Evolutionary conservation across 164 flowering plant species (phyloP), one percentile per base, ranked within the genome.

Genomic region (Magnolia changhungtana): DNA sequence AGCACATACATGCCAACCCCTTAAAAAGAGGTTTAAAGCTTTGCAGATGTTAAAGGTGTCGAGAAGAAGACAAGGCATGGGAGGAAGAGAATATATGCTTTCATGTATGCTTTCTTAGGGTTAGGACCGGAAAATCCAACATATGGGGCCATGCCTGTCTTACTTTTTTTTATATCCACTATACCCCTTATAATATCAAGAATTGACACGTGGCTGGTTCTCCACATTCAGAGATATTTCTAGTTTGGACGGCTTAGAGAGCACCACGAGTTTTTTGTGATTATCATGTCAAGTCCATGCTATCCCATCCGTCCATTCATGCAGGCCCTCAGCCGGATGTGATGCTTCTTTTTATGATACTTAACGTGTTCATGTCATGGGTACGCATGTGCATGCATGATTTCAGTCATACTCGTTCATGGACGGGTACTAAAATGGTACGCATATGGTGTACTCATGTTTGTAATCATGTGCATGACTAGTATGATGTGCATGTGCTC

Each of bases 1-100:
- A 64, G 19, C 67, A 19, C 67, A 64, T 20, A 55, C 67, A 20
- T 20, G 67, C 9, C 67, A 18, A 64, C n/a, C 24, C 23, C 67
- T 64, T 21, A 64, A 64, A 64, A 64, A 64, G 67, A n/a, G 67
- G 67, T 64, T 64, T 64, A n/a, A 64, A 64, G 24, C 24, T 64
- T 64, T 64, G 9, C 10, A 55, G 24, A n/a, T 64, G 24, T 8
- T 64, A 20, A 64, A 64, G 67, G 24, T 20, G 2, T 18, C 19
- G 21, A 7, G 67, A 64, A 64, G 67, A 20, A 64, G 67, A 64
- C 67, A 64, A 64, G 24, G 67, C 67, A 64, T 64, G 67, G 67
- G 67, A 64, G 24, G 24, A 21, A 64, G 24, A 64, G 24, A n/a
- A 18, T 6, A 64, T 9, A 64, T n/a, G 24, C 24, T 20, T 64